Conservation (phyloP, 306 rosid species). For the Ormosia emarginata region DNA sequence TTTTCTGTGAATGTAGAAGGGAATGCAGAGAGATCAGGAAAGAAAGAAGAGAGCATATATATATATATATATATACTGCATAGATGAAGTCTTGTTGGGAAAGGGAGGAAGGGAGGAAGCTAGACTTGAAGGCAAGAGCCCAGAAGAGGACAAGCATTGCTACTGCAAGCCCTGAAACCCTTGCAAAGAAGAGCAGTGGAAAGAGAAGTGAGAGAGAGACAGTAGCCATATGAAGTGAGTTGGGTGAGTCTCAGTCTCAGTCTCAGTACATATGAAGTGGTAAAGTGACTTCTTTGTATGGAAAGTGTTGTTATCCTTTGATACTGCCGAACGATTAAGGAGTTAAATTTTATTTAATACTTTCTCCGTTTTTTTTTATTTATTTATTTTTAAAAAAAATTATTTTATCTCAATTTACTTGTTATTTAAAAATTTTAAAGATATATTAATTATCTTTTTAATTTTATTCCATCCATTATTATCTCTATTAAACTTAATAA, state of each 20-base stretch:
- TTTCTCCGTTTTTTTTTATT: too few relatives aligned
- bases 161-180: conserved; percentile 55
- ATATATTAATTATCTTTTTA: too few relatives aligned
- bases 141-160: conserved; percentile 63
- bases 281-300: not conserved
- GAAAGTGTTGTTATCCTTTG: not conserved
- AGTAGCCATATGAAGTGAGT: conserved; percentile 44
- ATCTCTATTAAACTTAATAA: too few relatives aligned
- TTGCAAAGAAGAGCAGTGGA: conserved; percentile 48
- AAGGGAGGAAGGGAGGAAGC: conserved; percentile 57
- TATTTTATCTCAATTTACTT: too few relatives aligned
- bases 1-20: not conserved
- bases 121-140: conserved; percentile 65
- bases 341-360: too few relatives aligned
- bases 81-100: conserved; percentile 47
- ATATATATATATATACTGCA: conserved; percentile 27
- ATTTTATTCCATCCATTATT: too few relatives aligned
- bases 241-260: not conserved
- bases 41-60: not conserved
- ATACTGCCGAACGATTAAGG: too few relatives aligned
- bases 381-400: too few relatives aligned
- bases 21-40: not conserved
- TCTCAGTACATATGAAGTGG: not conserved
- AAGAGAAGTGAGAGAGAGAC: conserved; percentile 29
- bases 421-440: too few relatives aligned